Evolutionary conservation across 129 eudicot species (phyloP), one percentile per base, ranked within the genome.

Genomic region (Artemisia annua): DNA sequence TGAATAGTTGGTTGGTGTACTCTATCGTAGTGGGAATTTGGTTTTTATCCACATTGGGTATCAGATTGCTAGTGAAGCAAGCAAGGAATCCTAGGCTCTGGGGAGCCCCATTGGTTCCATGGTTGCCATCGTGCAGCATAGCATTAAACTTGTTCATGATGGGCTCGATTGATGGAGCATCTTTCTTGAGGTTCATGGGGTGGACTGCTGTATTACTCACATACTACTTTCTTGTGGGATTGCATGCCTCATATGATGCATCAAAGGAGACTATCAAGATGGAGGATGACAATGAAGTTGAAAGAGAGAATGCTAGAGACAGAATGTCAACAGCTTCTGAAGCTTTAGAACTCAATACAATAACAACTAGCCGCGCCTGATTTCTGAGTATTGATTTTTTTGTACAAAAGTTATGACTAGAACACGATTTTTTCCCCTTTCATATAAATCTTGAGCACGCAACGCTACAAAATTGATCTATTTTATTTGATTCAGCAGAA

Each of bases 201-300:
- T 88, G 91, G 91, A 75, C 91, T 0, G 51, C 11, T 2, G 43
- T 74, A 3, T 67, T 88, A 65, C 67, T 88, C 0, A 15, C 83
- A n/a, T 88, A 88, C 67, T 88, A 85, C 35, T 67, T 81, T 74
- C 75, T 88, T 14, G 71, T 88, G 51, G 95, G 88, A 43, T 79
- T 88, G 67, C 91, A 88, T 78, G 91, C 95, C 19, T 75, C 95
- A 0, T 88, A 88, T 73, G 95, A 88, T 76, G 85, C 91, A 35
- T 84, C 95, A 7, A 85, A 85, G 72, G 86, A 78, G 71, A 57
- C 46, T 30, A 58, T 26, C 9, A 73, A 74, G 66, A 74, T 55
- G 77, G 75, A 72, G 11, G 72, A 24, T 26, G 73, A 78, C 51
- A 44, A 44, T 24, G 69, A 54, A 60, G 73, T 24, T 44, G 73